Evolutionary conservation across 139 green algal species (phyloP).

Genomic region (Micromonas commoda): DNA sequence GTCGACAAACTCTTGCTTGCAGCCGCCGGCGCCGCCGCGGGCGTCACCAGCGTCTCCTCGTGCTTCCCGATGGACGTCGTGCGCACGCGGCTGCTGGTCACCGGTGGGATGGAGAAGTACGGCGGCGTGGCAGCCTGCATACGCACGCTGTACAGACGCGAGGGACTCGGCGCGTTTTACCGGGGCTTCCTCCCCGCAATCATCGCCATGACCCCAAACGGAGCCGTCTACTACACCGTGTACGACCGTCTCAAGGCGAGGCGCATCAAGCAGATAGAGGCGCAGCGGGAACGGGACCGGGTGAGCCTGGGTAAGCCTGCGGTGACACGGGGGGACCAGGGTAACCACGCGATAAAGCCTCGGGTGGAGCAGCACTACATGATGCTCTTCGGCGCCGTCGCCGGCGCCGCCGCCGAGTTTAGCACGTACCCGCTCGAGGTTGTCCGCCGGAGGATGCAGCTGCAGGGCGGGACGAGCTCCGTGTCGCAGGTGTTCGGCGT

Average conservation of each 20-base stretch:
- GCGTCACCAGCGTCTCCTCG: conserved; percentile 58
- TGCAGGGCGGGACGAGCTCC: conserved; percentile 32
- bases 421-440: conserved; percentile 64
- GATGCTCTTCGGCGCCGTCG: conserved; percentile 56
- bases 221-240: conserved; percentile 73
- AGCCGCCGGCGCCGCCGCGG: conserved; percentile 51
- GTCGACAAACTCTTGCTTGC: not conserved
- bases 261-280: not conserved
- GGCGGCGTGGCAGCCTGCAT: conserved; percentile 43
- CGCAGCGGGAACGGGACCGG: not conserved
- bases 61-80: conserved; percentile 76
- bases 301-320: not conserved
- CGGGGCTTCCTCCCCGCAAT: conserved; percentile 66
- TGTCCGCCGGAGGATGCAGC: conserved; percentile 64
- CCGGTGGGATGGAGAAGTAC: conserved; percentile 43
- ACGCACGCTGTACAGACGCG: conserved; percentile 47
- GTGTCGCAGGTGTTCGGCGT: not conserved
- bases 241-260: conserved; percentile 66
- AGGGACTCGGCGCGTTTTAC: conserved; percentile 57
- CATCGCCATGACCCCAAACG: conserved; percentile 62
- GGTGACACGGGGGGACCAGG: not conserved
- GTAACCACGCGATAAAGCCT: conserved; percentile 3
- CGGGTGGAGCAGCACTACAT: conserved; percentile 27
- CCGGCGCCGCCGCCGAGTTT: conserved; percentile 51
- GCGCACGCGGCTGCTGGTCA: conserved; percentile 63